phyloP scores from a whole-genome alignment of 2,329 filamentous ascomycete species.

The Chaetomium sp. region DNA sequence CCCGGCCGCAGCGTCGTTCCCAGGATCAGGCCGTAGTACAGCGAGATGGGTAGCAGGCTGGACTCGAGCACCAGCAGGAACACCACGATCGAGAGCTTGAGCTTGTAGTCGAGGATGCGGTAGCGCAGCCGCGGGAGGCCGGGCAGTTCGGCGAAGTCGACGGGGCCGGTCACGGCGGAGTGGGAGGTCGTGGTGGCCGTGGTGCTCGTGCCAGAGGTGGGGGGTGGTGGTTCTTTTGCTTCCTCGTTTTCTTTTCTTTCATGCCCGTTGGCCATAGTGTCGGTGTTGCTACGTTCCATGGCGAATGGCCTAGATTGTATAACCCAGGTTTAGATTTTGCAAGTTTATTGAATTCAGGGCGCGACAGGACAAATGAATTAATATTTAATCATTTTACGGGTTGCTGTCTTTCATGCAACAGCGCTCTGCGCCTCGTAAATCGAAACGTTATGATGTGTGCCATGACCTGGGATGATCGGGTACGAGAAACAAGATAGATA shows the following conservation, averaged over 20 bases:
- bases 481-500: background rate
- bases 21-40: slow-evolving; percentile 55
- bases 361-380: no score
- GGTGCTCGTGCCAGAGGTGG: background rate
- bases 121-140: slow-evolving; percentile 42
- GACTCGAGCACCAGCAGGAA: slow-evolving; percentile 52
- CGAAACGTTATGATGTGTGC: slow-evolving; percentile 19
- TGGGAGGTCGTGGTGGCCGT: background rate
- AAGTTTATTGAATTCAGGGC: background rate
- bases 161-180: slow-evolving; percentile 8
- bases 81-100: slow-evolving; percentile 50
- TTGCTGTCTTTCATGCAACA: background rate
- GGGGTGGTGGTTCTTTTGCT: background rate
- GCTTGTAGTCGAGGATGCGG: slow-evolving; percentile 42
- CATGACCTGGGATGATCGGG: slow-evolving; percentile 6
- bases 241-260: slow-evolving; percentile 4
- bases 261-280: slow-evolving; percentile 12
- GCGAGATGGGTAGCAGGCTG: slow-evolving; percentile 52
- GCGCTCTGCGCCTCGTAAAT: background rate
- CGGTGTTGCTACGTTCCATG: background rate
- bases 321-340: background rate
- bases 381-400: no score
- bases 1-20: slow-evolving; percentile 41
- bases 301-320: background rate
- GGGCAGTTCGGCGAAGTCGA: slow-evolving; percentile 26